Base-by-base conservation (phyloP, 1,284 basidiomycete genomes). In the Cyathus olla region DNA sequence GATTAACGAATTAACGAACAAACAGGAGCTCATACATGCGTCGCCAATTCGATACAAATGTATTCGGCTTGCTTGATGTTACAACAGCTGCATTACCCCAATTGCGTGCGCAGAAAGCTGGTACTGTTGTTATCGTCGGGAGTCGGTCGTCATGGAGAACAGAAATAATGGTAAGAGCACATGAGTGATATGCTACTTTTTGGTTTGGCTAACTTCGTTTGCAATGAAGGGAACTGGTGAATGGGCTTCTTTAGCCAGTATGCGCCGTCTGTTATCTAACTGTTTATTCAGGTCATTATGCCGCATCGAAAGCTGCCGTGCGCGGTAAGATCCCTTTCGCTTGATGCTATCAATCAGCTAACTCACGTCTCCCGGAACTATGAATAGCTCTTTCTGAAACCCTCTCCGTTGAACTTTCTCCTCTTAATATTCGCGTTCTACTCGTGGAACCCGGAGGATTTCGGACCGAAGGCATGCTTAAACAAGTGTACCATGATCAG, bases 231-330 rank as follows among this genome's bases (percentile, higher is more conserved):
- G 31, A 35, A 35, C 31, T 8, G 31, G 31, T 35, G 13, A 35
- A 35, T 35, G 13, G 8, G 13, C 13, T 35, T 35, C 13, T n/a
- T n/a, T n/a, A n/a, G n/a, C n/a, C n/a, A n/a, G n/a, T n/a, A n/a
- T n/a, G n/a, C n/a, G n/a, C n/a, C n/a, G n/a, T n/a, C n/a, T n/a
- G n/a, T n/a, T n/a, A 13, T 35, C 31, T 13, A 35, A 35, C 31
- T 13, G 31, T 35, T 8, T 35, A 35, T 35, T 35, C 63, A 81
- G 87, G 83, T 39, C 74, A 77, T 42, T 89, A 90, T 69, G 77
- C 80, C 15, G 80, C 87, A 1, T 89, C 87, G 1, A 89, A 88
- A 69, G 86, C 87, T 27, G 87, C 87, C 17, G 69, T 87, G 10
- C 86, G 85, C 59, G 80, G 85, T 85, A 65, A 63, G 75, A 66